A percentile compares a stretch with the other conserved stretches of the same genome.
These are phyloP conservation scores for Trichoderma gracile DNA, from an alignment of 2,329 filamentous ascomycete genomes.

Conservation along the genomic window DNA sequence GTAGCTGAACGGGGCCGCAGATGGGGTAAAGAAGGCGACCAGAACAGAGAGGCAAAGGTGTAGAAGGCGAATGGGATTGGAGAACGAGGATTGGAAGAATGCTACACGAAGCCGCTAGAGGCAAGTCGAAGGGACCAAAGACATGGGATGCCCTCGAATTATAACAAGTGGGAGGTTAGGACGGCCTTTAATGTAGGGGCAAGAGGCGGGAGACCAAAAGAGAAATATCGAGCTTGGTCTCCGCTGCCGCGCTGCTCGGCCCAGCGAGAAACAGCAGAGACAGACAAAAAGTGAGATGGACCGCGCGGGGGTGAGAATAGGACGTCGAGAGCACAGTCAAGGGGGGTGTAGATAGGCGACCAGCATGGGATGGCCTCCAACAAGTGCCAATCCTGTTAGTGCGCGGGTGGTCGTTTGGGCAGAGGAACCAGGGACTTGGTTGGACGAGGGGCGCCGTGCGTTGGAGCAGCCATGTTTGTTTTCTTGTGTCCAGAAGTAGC, in stretches of 20 bases:
- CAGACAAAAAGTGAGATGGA: neutral
- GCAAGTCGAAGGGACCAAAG: conserved; percentile 18
- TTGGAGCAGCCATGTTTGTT: conserved; percentile 21
- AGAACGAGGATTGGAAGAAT: conserved; percentile 20
- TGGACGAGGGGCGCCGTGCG: conserved; percentile 18
- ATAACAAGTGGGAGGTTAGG: conserved; percentile 24
- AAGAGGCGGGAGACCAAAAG: conserved; percentile 20
- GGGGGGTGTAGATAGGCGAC: conserved; percentile 14
- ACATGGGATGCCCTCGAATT: conserved; percentile 24
- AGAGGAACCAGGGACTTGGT: conserved; percentile 20
- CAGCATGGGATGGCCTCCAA: conserved; percentile 23
- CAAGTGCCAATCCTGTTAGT: conserved; percentile 23
- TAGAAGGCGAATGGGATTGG: conserved; percentile 23
- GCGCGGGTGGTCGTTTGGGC: conserved; percentile 22
- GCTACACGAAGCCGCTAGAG: conserved; percentile 24
- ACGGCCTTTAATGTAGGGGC: conserved; percentile 23
- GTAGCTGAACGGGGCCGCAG: conserved; percentile 14
- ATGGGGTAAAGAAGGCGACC: neutral
- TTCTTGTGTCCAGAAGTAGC: conserved; percentile 22
- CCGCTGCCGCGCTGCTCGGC: conserved; percentile 16
- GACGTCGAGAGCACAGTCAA: neutral
- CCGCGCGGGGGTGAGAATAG: conserved; percentile 12
- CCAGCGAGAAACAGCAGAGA: conserved; percentile 10
- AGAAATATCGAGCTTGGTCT: conserved; percentile 24
- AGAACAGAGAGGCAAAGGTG: conserved; percentile 19